A percentile compares a stretch with the other conserved stretches of the same genome.
These are phyloP conservation scores for Colletotrichum filicis DNA, from an alignment of 2,329 filamentous ascomycete genomes.

Conservation along the genomic window DNA sequence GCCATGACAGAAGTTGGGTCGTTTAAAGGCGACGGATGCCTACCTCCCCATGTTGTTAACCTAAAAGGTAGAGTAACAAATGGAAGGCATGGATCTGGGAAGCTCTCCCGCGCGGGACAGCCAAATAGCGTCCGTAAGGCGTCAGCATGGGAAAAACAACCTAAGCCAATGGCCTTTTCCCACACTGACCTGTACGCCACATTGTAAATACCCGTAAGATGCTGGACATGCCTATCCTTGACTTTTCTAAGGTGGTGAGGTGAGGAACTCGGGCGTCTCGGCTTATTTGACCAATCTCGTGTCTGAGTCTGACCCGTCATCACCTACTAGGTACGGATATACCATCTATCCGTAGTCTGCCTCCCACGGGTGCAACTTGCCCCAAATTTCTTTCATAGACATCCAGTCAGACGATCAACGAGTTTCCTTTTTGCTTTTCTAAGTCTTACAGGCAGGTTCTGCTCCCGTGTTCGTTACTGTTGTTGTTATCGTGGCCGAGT, in stretches of 20 bases:
- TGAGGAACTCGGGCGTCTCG: neutral
- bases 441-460: neutral
- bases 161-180: neutral
- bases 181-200: conserved; percentile 8
- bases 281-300: neutral
- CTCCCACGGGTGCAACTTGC: neutral
- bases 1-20: neutral
- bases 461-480: neutral
- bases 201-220: conserved; percentile 13
- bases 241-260: neutral
- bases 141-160: conserved; percentile 10
- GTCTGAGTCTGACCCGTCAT: conserved; percentile 10
- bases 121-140: conserved; percentile 16
- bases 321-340: neutral
- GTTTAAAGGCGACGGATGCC: neutral
- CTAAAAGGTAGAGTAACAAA: too few species aligned
- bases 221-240: neutral
- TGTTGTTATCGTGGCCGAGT: neutral
- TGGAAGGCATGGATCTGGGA: neutral
- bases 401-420: neutral
- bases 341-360: neutral
- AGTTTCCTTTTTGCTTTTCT: conserved; percentile 2
- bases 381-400: neutral
- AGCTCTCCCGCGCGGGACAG: conserved; percentile 15
- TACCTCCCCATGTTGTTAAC: neutral